Evolutionary conservation across 164 flowering plant species (phyloP), one percentile per base, ranked within the genome.

Genomic region (Taxillus chinensis): DNA sequence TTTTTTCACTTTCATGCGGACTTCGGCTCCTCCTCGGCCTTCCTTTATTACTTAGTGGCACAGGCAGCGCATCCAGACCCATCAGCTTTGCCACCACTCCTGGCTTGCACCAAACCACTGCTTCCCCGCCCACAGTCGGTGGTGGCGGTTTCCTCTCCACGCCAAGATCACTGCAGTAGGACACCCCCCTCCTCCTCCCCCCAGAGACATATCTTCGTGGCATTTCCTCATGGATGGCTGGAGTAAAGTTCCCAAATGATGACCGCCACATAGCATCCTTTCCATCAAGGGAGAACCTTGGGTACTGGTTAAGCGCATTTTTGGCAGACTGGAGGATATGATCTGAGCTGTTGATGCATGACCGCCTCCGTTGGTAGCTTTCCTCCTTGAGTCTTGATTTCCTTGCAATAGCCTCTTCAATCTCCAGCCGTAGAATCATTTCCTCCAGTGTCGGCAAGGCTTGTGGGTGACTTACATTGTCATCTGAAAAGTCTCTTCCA

Each of bases 231-330:
- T 27, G 0, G 27, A 27, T 27, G 27, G 27, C 27, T 4, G 6
- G 27, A 5, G 6, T 27, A 27, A 62, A 27, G 77, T 78, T 80
- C 8, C 75, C 60, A 67, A 91, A 88, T 0, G 89, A 85, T 9
- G 91, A 88, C 10, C 93, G 70, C 54, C 84, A 87, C 89, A 89
- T 86, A 16, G 98, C 76, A 45, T 92, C 98, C 64, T 78, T 78
- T 0, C 96, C 97, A 51, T 93, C 98, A 0, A 90, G 83, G 39
- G 97, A 93, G 59, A 93, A 93, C 13, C 96, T 77, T 0, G 98
- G 98, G 68, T 93, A 90, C 79, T 90, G 98, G 67, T 88, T 86
- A 71, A 93, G 66, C 0, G 97, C 98, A 41, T 86, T 84, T 66
- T 89, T 76, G 0, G 97, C 97, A 3, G 86, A 86, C 9, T 83